Conservation (phyloP, 2,329 filamentous ascomycete genomes). For the Hortaea sp. region DNA sequence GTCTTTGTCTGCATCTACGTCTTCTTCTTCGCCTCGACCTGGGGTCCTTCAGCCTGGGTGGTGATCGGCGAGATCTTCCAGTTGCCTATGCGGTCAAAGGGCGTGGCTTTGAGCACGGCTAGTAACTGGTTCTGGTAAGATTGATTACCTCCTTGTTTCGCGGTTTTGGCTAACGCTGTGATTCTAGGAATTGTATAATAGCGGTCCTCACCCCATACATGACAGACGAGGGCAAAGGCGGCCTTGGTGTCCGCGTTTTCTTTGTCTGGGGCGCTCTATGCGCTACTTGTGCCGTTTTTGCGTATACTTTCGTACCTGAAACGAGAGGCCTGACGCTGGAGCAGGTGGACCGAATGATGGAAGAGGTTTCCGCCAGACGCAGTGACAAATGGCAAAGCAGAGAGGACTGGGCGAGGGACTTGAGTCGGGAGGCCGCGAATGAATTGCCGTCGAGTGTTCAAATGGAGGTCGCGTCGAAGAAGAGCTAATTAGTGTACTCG, state of each 20-base stretch:
- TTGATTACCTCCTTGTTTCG: slow-evolving; percentile 20
- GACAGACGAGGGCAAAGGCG: slow-evolving; percentile 48
- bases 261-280: slow-evolving; percentile 35
- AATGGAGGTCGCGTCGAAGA: not conserved
- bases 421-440: slow-evolving; percentile 13
- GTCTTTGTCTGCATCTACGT: slow-evolving; percentile 87
- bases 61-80: slow-evolving; percentile 80
- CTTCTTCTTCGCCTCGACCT: slow-evolving; percentile 82
- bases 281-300: slow-evolving; percentile 23
- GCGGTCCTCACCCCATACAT: slow-evolving; percentile 67
- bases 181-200: slow-evolving; percentile 36
- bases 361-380: slow-evolving; percentile 36
- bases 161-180: slow-evolving; percentile 4
- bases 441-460: not conserved
- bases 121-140: slow-evolving; percentile 89
- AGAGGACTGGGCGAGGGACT: slow-evolving; percentile 20
- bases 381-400: slow-evolving; percentile 22
- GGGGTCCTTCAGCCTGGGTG: slow-evolving; percentile 61
- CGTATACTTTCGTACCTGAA: slow-evolving; percentile 30
- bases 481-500: not conserved
- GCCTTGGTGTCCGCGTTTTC: slow-evolving; percentile 39
- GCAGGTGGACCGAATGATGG: slow-evolving; percentile 32
- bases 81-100: slow-evolving; percentile 45
- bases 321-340: slow-evolving; percentile 31
- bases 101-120: slow-evolving; percentile 72